phyloP scores from a whole-genome alignment of 768 basidiomycete species.

The Royoungia palumana region DNA sequence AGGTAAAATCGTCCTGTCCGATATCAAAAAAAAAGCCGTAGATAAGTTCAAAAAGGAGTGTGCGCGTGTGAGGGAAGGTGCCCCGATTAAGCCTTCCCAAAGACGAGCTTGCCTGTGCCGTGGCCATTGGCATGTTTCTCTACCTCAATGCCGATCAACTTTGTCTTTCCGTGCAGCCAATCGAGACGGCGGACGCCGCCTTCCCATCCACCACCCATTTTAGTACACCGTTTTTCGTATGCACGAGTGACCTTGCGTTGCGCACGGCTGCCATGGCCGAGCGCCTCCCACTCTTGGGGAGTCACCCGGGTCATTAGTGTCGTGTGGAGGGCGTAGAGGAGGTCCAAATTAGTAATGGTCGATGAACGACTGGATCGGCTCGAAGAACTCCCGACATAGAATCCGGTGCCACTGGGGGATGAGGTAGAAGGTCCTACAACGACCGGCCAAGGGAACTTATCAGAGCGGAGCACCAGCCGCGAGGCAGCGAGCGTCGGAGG shows the following conservation, averaged over 20 bases:
- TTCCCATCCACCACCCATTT: slow-evolving; percentile 66
- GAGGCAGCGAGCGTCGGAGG: slow-evolving; percentile 47
- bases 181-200: slow-evolving; percentile 65
- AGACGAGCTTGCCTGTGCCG: slow-evolving; percentile 48
- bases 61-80: neutral
- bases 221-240: slow-evolving; percentile 59
- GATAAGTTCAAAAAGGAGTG: neutral
- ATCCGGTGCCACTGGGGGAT: slow-evolving; percentile 23
- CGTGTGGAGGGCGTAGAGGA: slow-evolving; percentile 57
- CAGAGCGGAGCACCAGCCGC: slow-evolving; percentile 49
- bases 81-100: slow-evolving; percentile 36
- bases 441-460: slow-evolving; percentile 62
- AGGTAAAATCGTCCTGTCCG: neutral
- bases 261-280: slow-evolving; percentile 51
- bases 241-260: slow-evolving; percentile 59
- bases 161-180: slow-evolving; percentile 60
- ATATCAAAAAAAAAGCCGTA: slow-evolving; percentile 1
- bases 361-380: slow-evolving; percentile 22
- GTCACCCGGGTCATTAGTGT: slow-evolving; percentile 56
- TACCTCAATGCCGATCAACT: slow-evolving; percentile 59
- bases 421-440: slow-evolving; percentile 40
- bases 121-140: slow-evolving; percentile 41
- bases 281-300: slow-evolving; percentile 59
- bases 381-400: slow-evolving; percentile 26
- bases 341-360: slow-evolving; percentile 58